These are phyloP conservation scores for Populus deltoides DNA, from an alignment of 345 rosid species.

Conservation along the genomic window DNA sequence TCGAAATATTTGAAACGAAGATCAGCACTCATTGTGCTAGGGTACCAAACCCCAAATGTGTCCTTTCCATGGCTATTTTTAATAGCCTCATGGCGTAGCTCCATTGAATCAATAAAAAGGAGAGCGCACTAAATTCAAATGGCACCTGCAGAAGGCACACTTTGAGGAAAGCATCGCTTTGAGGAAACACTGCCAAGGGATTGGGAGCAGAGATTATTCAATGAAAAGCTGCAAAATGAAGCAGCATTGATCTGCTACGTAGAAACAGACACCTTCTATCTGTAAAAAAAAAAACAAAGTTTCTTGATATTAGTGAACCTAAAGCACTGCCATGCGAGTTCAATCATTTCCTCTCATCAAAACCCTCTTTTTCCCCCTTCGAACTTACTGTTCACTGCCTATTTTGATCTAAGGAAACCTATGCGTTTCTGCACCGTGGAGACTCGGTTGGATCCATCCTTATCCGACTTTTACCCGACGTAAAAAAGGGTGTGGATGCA, in stretches of 20 bases:
- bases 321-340: not conserved
- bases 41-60: not conserved
- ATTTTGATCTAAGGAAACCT: too few relatives aligned
- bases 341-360: not conserved
- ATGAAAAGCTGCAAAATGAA: not conserved
- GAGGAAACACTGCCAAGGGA: not conserved
- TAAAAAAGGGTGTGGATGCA: too few relatives aligned
- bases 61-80: not conserved
- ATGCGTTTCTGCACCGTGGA: too few relatives aligned
- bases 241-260: not conserved
- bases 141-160: not conserved
- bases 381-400: not conserved
- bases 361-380: not conserved
- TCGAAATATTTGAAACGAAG: not conserved
- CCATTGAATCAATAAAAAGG: not conserved
- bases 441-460: too few relatives aligned
- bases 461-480: too few relatives aligned
- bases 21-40: not conserved
- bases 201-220: not conserved
- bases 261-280: not conserved
- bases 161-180: not conserved
- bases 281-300: not conserved
- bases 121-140: not conserved
- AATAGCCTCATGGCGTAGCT: not conserved
- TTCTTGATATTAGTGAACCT: not conserved